Conservation (phyloP, 2,329 filamentous ascomycete genomes). For the Ophiocordyceps camponoti-saundersi region DNA sequence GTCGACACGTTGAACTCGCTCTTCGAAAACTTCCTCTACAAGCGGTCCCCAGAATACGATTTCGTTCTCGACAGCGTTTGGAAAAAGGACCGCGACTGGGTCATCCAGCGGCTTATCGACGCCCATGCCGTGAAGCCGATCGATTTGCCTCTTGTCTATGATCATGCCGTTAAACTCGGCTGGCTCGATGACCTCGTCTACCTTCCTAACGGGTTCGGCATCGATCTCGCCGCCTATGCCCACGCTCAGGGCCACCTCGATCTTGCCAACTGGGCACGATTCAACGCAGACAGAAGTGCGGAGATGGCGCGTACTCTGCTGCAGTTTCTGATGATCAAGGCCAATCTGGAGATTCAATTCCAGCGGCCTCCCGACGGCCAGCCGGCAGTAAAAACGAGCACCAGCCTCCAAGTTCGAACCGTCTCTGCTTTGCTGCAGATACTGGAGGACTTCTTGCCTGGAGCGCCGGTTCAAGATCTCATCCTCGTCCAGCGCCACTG, state of each 20-base stretch:
- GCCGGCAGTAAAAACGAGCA: conserved; percentile 39
- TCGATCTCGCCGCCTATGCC: conserved; percentile 74
- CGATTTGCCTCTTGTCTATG: conserved; percentile 24
- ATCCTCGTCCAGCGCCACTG: conserved; percentile 72
- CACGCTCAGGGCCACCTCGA: conserved; percentile 71
- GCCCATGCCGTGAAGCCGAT: conserved; percentile 62
- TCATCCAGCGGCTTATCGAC: conserved; percentile 62
- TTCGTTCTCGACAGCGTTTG: conserved; percentile 86
- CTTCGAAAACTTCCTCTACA: conserved; percentile 70
- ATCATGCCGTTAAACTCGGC: conserved; percentile 59
- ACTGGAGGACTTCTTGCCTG: conserved; percentile 51
- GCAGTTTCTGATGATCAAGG: conserved; percentile 73
- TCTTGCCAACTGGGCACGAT: conserved; percentile 63
- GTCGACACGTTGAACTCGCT: conserved; percentile 59
- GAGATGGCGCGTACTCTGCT: conserved; percentile 56
- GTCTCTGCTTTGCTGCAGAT: conserved; percentile 68
- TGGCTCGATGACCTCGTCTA: conserved; percentile 75
- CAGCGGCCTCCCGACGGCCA: conserved; percentile 53
- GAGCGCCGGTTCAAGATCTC: conserved; percentile 46
- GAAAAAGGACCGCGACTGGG: conserved; percentile 80
- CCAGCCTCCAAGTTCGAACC: conserved; percentile 69
- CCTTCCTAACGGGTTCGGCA: conserved; percentile 65
- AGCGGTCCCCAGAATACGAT: conserved; percentile 60
- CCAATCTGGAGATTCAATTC: conserved; percentile 58
- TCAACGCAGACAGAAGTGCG: conserved; percentile 46